phyloP scores from a whole-genome alignment of 2,329 filamentous ascomycete species.

The Dothidotthia symphoricarpi region DNA sequence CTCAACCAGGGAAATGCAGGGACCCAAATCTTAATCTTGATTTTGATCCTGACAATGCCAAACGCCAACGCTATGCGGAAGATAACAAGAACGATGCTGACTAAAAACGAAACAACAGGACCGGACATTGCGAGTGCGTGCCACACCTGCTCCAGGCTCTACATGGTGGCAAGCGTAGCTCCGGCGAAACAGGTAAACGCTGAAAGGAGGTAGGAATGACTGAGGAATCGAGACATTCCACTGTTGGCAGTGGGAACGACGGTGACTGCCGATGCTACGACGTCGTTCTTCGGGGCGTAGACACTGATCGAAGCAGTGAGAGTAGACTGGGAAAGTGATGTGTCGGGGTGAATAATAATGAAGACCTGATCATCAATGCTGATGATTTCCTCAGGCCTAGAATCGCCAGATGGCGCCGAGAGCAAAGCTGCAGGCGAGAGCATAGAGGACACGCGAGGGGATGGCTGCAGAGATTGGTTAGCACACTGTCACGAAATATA shows the following conservation, averaged over 20 bases:
- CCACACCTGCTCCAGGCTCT: too few relatives aligned
- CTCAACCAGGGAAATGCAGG: too few relatives aligned
- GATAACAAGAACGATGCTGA: too few relatives aligned
- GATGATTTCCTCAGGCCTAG: constrained; percentile 43
- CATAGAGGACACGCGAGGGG: constrained; percentile 53
- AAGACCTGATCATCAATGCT: constrained; percentile 53
- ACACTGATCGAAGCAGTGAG: constrained; percentile 3
- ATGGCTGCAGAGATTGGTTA: constrained; percentile 44
- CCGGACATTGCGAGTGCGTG: too few relatives aligned
- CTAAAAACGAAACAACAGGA: too few relatives aligned
- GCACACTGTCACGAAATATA: constrained; percentile 4
- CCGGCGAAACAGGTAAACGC: too few relatives aligned
- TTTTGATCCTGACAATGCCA: too few relatives aligned
- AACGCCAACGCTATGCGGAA: too few relatives aligned
- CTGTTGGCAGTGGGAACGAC: constrained; percentile 7
- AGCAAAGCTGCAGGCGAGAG: constrained; percentile 48
- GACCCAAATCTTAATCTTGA: too few relatives aligned
- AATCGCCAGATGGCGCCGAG: constrained; percentile 30
- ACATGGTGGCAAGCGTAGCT: too few relatives aligned
- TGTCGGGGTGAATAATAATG: constrained; percentile 44
- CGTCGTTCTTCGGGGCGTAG: constrained; percentile 11
- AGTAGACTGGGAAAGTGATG: constrained; percentile 4
- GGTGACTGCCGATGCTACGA: constrained; percentile 3
- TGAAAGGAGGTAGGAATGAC: too few relatives aligned
- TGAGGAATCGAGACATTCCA: background rate